These are phyloP conservation scores for Sherardia arvensis DNA, from an alignment of 257 asterid species.

Conservation along the genomic window DNA sequence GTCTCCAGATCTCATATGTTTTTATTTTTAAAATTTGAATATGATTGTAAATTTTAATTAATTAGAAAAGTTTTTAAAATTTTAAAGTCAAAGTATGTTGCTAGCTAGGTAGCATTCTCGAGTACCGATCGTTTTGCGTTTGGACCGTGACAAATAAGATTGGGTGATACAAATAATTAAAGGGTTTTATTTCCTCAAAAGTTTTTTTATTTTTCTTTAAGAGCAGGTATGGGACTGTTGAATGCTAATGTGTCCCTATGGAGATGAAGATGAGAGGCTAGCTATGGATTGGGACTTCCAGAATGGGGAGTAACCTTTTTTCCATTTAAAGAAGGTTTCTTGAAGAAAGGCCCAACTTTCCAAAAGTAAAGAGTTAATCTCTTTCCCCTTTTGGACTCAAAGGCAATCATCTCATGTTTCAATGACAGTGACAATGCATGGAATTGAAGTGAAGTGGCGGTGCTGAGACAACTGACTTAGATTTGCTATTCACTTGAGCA, in stretches of 20 bases:
- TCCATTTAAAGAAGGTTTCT: constrained; percentile 43
- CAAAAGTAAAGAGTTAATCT: constrained; percentile 24
- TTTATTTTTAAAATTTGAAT: no score
- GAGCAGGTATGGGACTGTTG: not conserved
- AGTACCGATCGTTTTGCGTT: no score
- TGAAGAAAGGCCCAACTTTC: constrained; percentile 37
- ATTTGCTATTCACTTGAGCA: constrained; percentile 31
- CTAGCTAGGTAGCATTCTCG: no score
- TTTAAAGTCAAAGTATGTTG: no score
- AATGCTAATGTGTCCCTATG: no score
- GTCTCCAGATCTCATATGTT: no score
- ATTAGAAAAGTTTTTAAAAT: no score
- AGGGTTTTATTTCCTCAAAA: not conserved
- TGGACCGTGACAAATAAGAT: no score
- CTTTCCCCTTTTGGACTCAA: constrained; percentile 31
- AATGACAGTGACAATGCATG: constrained; percentile 42
- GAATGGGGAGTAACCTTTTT: constrained; percentile 22
- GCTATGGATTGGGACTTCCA: no score
- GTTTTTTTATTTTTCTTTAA: not conserved
- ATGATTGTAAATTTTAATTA: no score
- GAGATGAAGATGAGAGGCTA: no score
- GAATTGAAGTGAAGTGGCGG: not conserved
- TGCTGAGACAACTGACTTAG: constrained; percentile 34
- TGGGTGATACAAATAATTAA: no score
- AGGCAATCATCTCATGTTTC: constrained; percentile 29